phyloP scores from a whole-genome alignment of 2,329 filamentous ascomycete genomes.

The Ophiobolus disseminans region DNA sequence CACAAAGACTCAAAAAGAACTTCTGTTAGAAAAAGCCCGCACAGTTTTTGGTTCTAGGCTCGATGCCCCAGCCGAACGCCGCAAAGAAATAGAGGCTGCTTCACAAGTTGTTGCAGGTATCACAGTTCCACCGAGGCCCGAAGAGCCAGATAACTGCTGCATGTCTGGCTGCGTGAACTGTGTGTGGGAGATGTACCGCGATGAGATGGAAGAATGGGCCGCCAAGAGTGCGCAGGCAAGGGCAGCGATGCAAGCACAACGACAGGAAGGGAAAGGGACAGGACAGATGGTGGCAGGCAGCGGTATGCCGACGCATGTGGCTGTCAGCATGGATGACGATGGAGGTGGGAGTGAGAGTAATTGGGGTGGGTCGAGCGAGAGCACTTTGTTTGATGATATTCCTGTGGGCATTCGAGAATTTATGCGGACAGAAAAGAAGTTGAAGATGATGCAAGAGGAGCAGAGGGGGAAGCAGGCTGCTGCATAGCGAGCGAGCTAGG shows the following conservation, averaged over 20 bases:
- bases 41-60: conserved; percentile 85
- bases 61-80: conserved; percentile 74
- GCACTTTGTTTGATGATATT: conserved; percentile 76
- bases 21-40: conserved; percentile 64
- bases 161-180: conserved; percentile 99
- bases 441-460: conserved; percentile 75
- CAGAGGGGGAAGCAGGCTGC: conserved; percentile 54
- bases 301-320: conserved; percentile 57
- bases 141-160: conserved; percentile 97
- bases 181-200: conserved; percentile 90
- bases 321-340: conserved; percentile 77
- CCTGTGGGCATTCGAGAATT: conserved; percentile 95
- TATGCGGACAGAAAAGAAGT: conserved; percentile 93
- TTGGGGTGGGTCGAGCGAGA: conserved; percentile 64
- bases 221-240: conserved; percentile 69
- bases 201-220: conserved; percentile 92
- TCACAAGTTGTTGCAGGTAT: conserved; percentile 77
- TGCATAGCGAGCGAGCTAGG: conserved; percentile 1
- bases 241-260: conserved; percentile 53
- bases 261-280: conserved; percentile 35
- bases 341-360: conserved; percentile 76
- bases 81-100: conserved; percentile 64
- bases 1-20: conserved; percentile 60
- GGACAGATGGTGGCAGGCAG: conserved; percentile 47
- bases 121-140: conserved; percentile 79